phyloP scores from a whole-genome alignment of 208 protist genomes.

The Trichomonas gallinae region DNA sequence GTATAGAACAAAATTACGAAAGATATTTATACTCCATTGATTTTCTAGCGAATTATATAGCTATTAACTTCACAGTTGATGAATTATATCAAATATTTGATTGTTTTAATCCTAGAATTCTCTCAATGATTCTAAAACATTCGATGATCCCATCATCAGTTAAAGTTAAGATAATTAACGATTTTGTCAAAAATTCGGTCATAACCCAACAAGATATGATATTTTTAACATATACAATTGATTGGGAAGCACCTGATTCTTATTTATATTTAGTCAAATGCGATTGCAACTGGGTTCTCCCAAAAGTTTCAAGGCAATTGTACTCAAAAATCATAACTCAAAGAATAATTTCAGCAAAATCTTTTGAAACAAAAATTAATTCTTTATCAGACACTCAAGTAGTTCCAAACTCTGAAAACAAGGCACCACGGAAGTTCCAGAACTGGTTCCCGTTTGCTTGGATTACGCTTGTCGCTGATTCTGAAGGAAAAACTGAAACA shows the following conservation, averaged over 20 bases:
- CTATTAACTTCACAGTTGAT: neutral
- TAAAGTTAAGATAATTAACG: neutral
- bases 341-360: neutral
- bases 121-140: neutral
- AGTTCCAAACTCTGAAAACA: neutral
- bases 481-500: neutral
- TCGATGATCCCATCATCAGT: neutral
- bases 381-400: neutral
- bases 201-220: neutral
- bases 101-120: neutral
- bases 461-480: neutral
- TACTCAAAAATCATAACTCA: neutral
- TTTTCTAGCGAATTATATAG: neutral
- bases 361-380: neutral
- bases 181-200: neutral
- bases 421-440: neutral
- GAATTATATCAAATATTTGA: neutral
- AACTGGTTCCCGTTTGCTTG: neutral
- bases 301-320: neutral
- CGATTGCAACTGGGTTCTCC: neutral
- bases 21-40: neutral
- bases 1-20: neutral
- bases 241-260: neutral
- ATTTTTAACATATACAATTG: neutral
- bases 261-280: neutral